Evolutionary conservation across 2,329 filamentous ascomycete genomes (phyloP).

Genomic region (Didymella segeticola): DNA sequence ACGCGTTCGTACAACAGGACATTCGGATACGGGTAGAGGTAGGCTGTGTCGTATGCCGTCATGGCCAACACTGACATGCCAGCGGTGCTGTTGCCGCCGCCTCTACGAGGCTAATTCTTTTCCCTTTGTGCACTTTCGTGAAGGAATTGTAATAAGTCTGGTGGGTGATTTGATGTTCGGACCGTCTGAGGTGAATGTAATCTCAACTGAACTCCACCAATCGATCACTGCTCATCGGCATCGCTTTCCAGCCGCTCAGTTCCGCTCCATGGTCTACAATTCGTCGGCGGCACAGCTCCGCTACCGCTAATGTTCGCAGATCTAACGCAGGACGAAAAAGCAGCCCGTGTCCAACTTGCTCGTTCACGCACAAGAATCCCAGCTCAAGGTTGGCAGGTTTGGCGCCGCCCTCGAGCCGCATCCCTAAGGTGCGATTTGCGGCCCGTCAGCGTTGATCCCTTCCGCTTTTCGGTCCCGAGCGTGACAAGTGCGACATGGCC

Average conservation of each 20-base stretch:
- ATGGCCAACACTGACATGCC: background rate
- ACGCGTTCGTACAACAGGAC: conserved; percentile 23
- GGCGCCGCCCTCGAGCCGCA: conserved; percentile 31
- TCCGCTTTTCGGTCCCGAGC: conserved; percentile 29
- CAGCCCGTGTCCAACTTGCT: background rate
- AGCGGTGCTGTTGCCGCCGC: background rate
- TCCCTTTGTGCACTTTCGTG: background rate
- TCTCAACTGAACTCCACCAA: background rate
- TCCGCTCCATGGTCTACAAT: background rate
- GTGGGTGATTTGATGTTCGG: conserved; percentile 10
- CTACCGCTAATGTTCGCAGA: conserved; percentile 3
- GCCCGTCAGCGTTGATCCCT: conserved; percentile 35
- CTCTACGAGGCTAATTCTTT: background rate
- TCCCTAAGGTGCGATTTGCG: conserved; percentile 20
- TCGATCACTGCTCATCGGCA: conserved; percentile 1
- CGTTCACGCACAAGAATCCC: conserved; percentile 4
- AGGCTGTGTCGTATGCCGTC: background rate
- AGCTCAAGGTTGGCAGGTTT: conserved; percentile 20
- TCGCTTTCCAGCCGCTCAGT: background rate
- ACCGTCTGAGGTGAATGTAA: conserved; percentile 5
- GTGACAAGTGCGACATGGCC: conserved; percentile 14
- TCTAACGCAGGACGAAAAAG: conserved; percentile 9
- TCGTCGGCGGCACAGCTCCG: conserved; percentile 1
- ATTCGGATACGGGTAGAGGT: conserved; percentile 6
- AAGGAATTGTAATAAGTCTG: background rate